Base-by-base conservation (phyloP, 176 grass and related monocot genomes). In the Tillandsia leiboldiana region DNA sequence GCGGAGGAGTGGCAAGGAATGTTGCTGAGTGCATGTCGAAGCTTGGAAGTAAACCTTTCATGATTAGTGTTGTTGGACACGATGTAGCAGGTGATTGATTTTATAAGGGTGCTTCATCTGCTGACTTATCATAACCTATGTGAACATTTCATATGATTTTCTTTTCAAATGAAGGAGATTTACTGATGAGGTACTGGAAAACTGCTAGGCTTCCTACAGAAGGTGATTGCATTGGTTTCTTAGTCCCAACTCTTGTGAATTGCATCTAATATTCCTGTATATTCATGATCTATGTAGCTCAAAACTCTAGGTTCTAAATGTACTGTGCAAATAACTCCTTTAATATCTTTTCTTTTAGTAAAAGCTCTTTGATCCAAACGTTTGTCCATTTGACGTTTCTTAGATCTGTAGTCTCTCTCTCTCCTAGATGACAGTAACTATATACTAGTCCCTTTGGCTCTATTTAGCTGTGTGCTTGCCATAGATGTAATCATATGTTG, bases 1-100 rank as follows among this genome's bases (percentile, higher is more conserved):
- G 72, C 51, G 89, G 93, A 48, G 89, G 93, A 72, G 93, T 96
- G 49, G 89, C 81, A 76, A 92, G 93, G 81, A 96, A 96, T 84
- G 81, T 96, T 71, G 93, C 93, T 18, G 93, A 92, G 84, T 96
- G 93, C 79, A 90, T 92, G 89, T 76, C 71, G 69, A 96, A 96
- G 78, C 81, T 96, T 77, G 89, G 89, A 83, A 81, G 69, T 80
- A 85, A 26, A 65, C 74, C 86, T 56, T 89, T 90, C 62, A 82
- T 96, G 84, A 96, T 96, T 70, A 96, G 93, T 73, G 81, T 85
- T 50, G 63, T 92, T 83, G 93, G 93, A 63, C 72, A 84, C 77
- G 93, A 96, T 67, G 81, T 96, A 73, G 88, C 89, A 90, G 93
- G 93, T 92, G 83, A 64, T 27, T 64, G 22, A 66, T 63, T 27